These are phyloP conservation scores for Austroboletus niveus DNA, from an alignment of 1,284 basidiomycete species.

Conservation along the genomic window DNA sequence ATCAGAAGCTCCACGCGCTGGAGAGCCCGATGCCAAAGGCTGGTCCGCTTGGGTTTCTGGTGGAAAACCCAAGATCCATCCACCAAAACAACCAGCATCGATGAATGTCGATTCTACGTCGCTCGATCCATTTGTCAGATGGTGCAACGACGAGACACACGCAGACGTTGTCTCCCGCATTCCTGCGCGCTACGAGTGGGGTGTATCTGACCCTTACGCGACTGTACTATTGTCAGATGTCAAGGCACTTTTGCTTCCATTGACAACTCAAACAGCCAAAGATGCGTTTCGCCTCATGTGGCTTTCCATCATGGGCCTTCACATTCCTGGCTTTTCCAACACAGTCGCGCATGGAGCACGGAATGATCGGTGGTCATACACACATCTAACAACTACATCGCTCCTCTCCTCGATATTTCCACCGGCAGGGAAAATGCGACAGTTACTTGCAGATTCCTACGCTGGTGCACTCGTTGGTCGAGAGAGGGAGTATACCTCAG, in stretches of 20 bases:
- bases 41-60: constrained; percentile 60
- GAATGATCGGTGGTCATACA: constrained; percentile 67
- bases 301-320: constrained; percentile 76
- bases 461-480: constrained; percentile 65
- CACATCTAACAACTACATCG: constrained; percentile 41
- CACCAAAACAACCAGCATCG: constrained; percentile 8
- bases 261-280: constrained; percentile 53
- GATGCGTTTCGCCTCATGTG: constrained; percentile 71
- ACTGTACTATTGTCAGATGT: constrained; percentile 82
- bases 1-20: constrained; percentile 61
- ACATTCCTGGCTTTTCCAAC: constrained; percentile 61
- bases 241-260: constrained; percentile 60
- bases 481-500: constrained; percentile 56
- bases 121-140: constrained; percentile 66
- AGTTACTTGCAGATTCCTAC: constrained; percentile 51
- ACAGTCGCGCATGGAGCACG: constrained; percentile 42
- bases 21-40: constrained; percentile 58
- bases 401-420: constrained; percentile 58
- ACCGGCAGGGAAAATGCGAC: constrained; percentile 27
- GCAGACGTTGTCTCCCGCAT: constrained; percentile 44
- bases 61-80: constrained; percentile 34
- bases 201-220: constrained; percentile 74
- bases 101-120: constrained; percentile 21
- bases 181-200: constrained; percentile 60
- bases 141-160: constrained; percentile 61